Base-by-base conservation (phyloP, 805 yeast genomes). In the Teunomyces lycoperdinae region DNA sequence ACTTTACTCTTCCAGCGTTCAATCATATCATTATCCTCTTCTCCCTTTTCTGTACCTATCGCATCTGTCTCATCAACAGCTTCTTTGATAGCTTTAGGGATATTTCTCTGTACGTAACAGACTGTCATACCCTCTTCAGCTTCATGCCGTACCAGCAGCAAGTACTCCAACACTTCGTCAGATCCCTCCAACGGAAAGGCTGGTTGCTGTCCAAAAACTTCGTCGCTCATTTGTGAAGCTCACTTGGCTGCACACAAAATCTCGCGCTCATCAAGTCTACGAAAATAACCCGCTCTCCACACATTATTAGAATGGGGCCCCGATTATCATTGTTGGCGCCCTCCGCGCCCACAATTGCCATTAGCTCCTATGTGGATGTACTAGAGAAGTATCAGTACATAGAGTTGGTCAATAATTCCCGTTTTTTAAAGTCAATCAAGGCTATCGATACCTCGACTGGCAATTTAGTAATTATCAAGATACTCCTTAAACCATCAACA, bases 261-360 rank as follows among this genome's bases (percentile, higher is more conserved):
- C 41, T 17, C 48, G 41, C 27, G 20, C 13, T 14, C 10, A 16
- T n/a, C 4, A 11, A 36, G n/a, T 30, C 13, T 5, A 13, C 34
- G 17, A 39, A 39, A 39, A 26, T 32, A 39, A 9, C 32, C 10
- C 30, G 17, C 43, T 10, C 43, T 40, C 31, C 42, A 16, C 36
- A 9, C 20, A 32, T 41, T n/a, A 20, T 38, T 36, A 32, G 29
- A 2, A 90, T 91, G 97, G 97, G 97, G 11, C 89, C 88, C 10
- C 87, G 87, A 61, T 70, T 92, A 50, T 91, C 97, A 1, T 73
- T 88, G 30, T 69, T 89, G 62, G 88, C 96, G 8, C 97, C 96
- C 9, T 83, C 96, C 2, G 89, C 96, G 1, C 90, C 96, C 3
- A 88, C 97, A 1, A 88, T 92, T 58, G 96, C 96, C 5, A 77